phyloP scores from a whole-genome alignment of 1,284 basidiomycete genomes.

The Pholiota adiposa region DNA sequence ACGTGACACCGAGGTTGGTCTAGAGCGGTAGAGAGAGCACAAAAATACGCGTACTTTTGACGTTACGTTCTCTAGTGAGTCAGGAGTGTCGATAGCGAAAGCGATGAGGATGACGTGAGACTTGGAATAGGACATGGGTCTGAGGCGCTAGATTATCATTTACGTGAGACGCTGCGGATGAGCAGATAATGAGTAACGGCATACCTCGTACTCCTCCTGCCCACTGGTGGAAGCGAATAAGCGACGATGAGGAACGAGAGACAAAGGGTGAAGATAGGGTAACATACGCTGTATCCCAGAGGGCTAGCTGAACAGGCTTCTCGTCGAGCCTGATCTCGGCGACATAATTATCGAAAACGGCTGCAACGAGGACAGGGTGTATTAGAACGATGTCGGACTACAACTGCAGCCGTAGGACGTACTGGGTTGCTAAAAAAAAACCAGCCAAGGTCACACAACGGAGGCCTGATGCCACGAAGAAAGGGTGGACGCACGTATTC shows the following conservation, averaged over 20 bases:
- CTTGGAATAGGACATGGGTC: conserved; percentile 96
- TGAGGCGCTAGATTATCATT: conserved; percentile 64
- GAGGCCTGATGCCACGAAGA: conserved; percentile 17
- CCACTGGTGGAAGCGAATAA: conserved; percentile 55
- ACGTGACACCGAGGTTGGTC: conserved; percentile 17
- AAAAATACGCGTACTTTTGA: conserved; percentile 70
- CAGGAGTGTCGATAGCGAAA: conserved; percentile 95
- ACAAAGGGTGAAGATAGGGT: conserved; percentile 12
- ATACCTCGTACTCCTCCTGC: conserved; percentile 92
- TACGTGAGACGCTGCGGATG: conserved; percentile 6
- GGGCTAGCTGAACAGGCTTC: conserved; percentile 92
- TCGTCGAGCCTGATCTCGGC: conserved; percentile 97
- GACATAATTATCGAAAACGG: conserved; percentile 98
- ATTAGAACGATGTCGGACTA: conserved; percentile 10
- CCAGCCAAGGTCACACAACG: conserved; percentile 15
- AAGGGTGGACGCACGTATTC: conserved; percentile 76
- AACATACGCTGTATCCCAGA: conserved; percentile 97
- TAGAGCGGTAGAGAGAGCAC: conserved; percentile 14
- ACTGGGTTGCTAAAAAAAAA: conserved; percentile 58
- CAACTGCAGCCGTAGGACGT: conserved; percentile 26
- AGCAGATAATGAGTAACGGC: conserved; percentile 23
- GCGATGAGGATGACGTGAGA: conserved; percentile 99
- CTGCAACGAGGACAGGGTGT: conserved; percentile 40
- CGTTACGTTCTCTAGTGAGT: conserved; percentile 94
- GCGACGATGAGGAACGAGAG: conserved; percentile 2